Conservation (phyloP, 176 grass and related monocot species). For the Pharus latifolius region DNA sequence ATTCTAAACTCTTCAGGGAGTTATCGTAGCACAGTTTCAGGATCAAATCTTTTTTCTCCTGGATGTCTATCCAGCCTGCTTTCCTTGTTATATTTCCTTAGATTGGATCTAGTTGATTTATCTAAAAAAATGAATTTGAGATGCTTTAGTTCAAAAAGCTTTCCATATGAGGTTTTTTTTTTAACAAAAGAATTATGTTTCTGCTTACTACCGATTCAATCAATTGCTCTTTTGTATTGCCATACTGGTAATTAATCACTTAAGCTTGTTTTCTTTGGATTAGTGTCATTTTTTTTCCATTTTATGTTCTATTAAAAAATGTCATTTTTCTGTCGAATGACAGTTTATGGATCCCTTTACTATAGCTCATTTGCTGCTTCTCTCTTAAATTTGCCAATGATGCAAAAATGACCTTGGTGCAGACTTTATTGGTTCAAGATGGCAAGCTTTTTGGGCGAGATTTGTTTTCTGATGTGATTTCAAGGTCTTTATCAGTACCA, state of each 20-base stretch:
- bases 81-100: background rate
- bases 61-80: background rate
- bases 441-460: conserved; percentile 79
- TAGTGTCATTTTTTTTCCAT: background rate
- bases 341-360: conserved; percentile 11
- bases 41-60: background rate
- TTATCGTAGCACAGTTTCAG: background rate
- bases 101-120: background rate
- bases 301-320: background rate
- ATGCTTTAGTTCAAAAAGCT: too few species aligned
- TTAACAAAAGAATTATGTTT: background rate
- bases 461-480: conserved; percentile 75
- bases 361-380: background rate
- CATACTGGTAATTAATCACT: background rate
- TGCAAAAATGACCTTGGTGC: conserved; percentile 13
- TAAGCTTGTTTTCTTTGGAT: background rate
- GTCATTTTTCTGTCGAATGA: background rate
- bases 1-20: background rate
- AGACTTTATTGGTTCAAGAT: conserved; percentile 81
- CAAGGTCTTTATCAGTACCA: conserved; percentile 71
- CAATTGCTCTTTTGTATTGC: background rate
- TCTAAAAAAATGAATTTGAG: too few species aligned
- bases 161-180: background rate
- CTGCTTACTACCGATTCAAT: background rate
- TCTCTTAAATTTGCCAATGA: conserved; percentile 11